Conservation (phyloP, 768 basidiomycete species). For the Lactarius akahatsu region DNA sequence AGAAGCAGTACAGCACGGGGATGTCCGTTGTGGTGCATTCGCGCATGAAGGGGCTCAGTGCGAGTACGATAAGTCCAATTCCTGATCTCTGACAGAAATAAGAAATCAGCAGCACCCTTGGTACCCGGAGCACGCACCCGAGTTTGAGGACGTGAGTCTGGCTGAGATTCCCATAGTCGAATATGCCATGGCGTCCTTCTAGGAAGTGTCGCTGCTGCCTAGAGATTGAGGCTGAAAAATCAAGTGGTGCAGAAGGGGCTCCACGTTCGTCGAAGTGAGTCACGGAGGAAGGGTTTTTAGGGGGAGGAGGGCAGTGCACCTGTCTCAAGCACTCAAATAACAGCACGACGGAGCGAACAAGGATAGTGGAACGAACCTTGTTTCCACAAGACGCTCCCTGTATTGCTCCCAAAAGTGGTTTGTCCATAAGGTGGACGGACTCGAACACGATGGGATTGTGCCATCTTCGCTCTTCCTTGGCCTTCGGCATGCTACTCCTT, state of each 20-base stretch:
- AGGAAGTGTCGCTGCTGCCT: no score
- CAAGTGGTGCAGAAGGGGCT: no score
- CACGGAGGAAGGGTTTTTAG: no score
- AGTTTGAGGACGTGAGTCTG: slow-evolving; percentile 65
- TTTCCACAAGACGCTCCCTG: not conserved
- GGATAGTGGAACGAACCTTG: not conserved
- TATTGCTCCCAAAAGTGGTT: no score
- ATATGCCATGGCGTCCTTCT: no score
- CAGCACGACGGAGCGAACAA: not conserved
- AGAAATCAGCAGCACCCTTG: slow-evolving; percentile 7
- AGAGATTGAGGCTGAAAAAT: no score
- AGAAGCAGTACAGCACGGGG: slow-evolving; percentile 26
- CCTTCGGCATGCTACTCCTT: no score
- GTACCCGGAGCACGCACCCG: slow-evolving; percentile 47
- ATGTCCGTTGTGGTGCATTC: slow-evolving; percentile 28
- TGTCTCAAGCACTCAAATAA: no score
- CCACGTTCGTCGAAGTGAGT: no score
- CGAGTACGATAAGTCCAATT: not conserved
- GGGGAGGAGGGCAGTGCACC: not conserved
- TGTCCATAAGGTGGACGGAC: no score
- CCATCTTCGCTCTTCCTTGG: no score
- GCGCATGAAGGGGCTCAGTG: slow-evolving; percentile 22
- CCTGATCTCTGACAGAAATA: not conserved
- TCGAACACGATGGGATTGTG: no score
- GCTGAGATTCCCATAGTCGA: slow-evolving; percentile 45